Evolutionary conservation across 78 protist genomes (phyloP), one percentile per base, ranked within the genome.

Genomic region (Dictyostelium discoideum): DNA sequence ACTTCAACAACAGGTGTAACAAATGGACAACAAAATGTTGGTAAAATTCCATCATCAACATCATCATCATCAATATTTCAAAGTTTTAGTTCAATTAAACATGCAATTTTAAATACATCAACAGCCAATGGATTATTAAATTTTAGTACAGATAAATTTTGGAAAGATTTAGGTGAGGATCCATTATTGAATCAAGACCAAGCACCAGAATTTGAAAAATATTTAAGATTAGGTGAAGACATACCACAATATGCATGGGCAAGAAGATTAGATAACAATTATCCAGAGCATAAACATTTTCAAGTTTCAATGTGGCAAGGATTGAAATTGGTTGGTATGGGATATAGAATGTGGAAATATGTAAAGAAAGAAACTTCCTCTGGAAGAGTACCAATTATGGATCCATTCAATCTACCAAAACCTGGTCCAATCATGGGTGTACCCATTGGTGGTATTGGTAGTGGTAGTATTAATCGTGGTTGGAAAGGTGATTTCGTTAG

Each of bases 381-480:
- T 14, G 85, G 84, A 18, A 22, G 96, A 13, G 39, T 84, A 29
- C 96, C 96, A 8, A 80, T 93, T 22, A 93, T 93, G 96, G 96
- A 93, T 48, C 96, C 96, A 39, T 93, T 93, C 46, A 93, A 82
- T 40, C 65, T 63, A 22, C 92, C 92, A 3, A 93, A 93, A 46
- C 92, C 92, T 0, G 89, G 87, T 18, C 96, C 97, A 10, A 37
- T 87, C 5, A 90, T 87, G 93, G 97, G 97, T 63, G 97, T 95
- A n/a, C 97, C 97, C 2, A 88, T 95, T 29, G 97, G 97, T 79
- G 97, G 97, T 40, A 95, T 95, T 40, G 97, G 97, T 20, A 46
- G 84, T 26, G 97, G 97, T 14, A 65, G 86, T 37, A 88, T 95
- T 5, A 95, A 81, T 32, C 60, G 97, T 32, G 97, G 97, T 29